Base-by-base conservation (phyloP, 257 asterid genomes). In the Solanum paucissectum region DNA sequence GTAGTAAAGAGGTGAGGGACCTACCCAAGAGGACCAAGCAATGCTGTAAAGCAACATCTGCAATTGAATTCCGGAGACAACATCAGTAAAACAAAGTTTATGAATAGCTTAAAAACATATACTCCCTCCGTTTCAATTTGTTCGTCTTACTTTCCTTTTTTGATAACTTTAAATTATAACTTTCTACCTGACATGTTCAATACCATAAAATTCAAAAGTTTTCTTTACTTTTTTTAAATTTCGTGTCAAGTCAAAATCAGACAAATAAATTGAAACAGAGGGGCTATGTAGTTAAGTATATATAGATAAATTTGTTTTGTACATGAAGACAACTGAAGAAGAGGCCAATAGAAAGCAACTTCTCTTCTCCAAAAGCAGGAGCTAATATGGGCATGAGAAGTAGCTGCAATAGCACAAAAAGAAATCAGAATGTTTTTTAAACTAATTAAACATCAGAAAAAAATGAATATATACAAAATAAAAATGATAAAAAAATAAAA, bases 21-120 rank as follows among this genome's bases (percentile, higher is more conserved):
- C 14, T 92, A 96, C 99, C 99, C 98, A 97, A 38, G 95, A 91
- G 18, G 98, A 92, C 99, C 99, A 97, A 9, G 99, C 98, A 21
- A 97, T 85, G 89, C 99, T 93, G 93, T 94, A 89, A 55, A 97
- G 95, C 34, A 95, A 69, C 93, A 94, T 90, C 99, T 97, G 94
- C 96, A 93, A 34, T 79, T 83, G 66, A 37, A 55, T 25, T n/a
- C 75, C 71, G 32, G n/a, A 72, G 18, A 86, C 34, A 72, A 49
- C 74, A 89, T 82, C 14, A 76, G 79, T 72, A 46, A 85, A 81
- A 18, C 38, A 20, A 29, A 4, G 7, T 81, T 29, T 9, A 11
- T 46, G 3, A 38, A 14, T 36, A n/a, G 20, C 2, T 84, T 37
- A 40, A 64, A 64, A 84, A 6, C 0, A 64, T 14, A 2, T 14